These are phyloP conservation scores for Mallotus nudiflorus DNA, from an alignment of 345 rosid genomes.

Conservation along the genomic window DNA sequence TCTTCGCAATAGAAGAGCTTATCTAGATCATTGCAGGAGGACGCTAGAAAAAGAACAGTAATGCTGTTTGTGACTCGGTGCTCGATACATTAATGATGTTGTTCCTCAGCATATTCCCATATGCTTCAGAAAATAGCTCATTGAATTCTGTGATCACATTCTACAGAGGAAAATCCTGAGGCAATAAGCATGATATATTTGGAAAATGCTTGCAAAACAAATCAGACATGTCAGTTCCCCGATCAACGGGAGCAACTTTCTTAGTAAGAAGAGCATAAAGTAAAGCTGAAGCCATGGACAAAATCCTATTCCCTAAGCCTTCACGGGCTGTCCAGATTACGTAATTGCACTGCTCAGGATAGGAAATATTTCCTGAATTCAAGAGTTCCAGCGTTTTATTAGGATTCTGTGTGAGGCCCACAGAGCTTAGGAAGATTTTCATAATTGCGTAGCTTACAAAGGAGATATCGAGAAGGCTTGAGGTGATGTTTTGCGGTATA, in stretches of 20 bases:
- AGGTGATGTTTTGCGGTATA: slow-evolving; percentile 6
- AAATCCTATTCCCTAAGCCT: slow-evolving; percentile 30
- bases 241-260: slow-evolving; percentile 13
- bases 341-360: slow-evolving; percentile 17
- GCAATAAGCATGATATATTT: slow-evolving; percentile 16
- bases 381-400: background rate
- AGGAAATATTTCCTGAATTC: background rate
- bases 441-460: slow-evolving; percentile 17
- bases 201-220: slow-evolving; percentile 10
- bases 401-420: slow-evolving; percentile 16
- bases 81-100: background rate
- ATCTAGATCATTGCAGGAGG: background rate
- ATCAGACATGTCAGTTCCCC: slow-evolving; percentile 10
- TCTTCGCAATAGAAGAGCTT: slow-evolving; percentile 19
- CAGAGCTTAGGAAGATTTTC: slow-evolving; percentile 25
- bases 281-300: slow-evolving; percentile 22
- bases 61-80: background rate
- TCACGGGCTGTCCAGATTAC: slow-evolving; percentile 11
- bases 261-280: slow-evolving; percentile 29
- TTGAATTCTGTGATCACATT: background rate
- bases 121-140: too few relatives aligned
- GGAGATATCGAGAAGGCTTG: slow-evolving; percentile 21
- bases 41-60: slow-evolving; percentile 4
- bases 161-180: slow-evolving; percentile 5
- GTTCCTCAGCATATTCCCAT: background rate